Evolutionary conservation across 176 grass and related monocot genomes (phyloP).

Genomic region (Otatea glauca): DNA sequence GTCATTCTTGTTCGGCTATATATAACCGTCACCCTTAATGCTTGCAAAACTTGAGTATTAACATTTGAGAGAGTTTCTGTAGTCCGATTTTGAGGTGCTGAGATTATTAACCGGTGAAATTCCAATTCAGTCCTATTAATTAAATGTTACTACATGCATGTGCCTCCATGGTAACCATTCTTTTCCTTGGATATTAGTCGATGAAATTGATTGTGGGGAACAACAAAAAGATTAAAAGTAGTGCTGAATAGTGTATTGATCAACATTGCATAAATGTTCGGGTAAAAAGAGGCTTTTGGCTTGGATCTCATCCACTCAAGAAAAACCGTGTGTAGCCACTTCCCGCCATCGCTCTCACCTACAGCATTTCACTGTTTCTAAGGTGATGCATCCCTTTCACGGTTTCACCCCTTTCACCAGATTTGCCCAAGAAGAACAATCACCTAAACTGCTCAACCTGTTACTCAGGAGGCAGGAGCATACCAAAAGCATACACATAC

Average conservation of each 20-base stretch:
- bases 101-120: not conserved
- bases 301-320: constrained; percentile 36
- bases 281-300: constrained; percentile 24
- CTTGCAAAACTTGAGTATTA: not conserved
- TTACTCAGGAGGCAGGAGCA: not conserved
- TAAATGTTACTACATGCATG: not conserved
- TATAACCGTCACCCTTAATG: not conserved
- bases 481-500: not conserved
- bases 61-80: not conserved
- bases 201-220: not conserved
- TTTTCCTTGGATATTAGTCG: not conserved
- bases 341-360: constrained; percentile 31
- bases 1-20: too few relatives aligned
- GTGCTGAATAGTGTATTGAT: not conserved
- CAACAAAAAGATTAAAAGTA: constrained; percentile 14
- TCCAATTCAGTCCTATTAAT: not conserved
- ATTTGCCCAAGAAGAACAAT: not conserved
- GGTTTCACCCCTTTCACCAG: not conserved
- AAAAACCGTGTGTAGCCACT: not conserved
- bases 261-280: constrained; percentile 26
- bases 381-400: constrained; percentile 11
- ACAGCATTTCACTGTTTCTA: constrained; percentile 30
- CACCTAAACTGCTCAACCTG: not conserved
- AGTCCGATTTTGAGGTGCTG: not conserved
- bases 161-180: not conserved